A percentile compares a stretch with the other conserved stretches of the same genome.
Conservation (phyloP, 352 stramenopile species). For the Phytophthora litchii region DNA sequence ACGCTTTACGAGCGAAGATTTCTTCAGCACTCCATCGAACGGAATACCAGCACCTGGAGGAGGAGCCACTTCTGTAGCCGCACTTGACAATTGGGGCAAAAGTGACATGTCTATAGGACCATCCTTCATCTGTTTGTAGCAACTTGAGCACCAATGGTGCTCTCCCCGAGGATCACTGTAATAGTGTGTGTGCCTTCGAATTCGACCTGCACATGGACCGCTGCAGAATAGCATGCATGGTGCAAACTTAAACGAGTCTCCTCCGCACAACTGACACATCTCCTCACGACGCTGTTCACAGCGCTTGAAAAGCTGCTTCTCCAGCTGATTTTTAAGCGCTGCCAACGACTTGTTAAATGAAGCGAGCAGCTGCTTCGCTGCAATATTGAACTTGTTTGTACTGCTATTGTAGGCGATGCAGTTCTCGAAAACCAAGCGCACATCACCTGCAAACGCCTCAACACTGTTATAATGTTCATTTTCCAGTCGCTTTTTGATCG, state of each 20-base stretch:
- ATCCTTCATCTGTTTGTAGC: constrained; percentile 91
- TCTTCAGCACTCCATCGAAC: constrained; percentile 88
- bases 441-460: constrained; percentile 84
- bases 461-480: constrained; percentile 94
- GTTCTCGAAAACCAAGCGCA: constrained; percentile 91
- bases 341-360: constrained; percentile 78
- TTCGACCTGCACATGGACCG: constrained; percentile 80
- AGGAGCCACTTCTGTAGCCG: constrained; percentile 50
- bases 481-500: constrained; percentile 97
- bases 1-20: constrained; percentile 95
- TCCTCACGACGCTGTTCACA: constrained; percentile 85
- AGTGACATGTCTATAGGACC: constrained; percentile 92
- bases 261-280: constrained; percentile 89
- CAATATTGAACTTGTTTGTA: constrained; percentile 90
- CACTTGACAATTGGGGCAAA: constrained; percentile 73
- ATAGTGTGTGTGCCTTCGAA: constrained; percentile 88
- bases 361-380: constrained; percentile 78
- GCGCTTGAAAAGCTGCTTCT: constrained; percentile 87
- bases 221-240: constrained; percentile 91
- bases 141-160: constrained; percentile 89
- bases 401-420: constrained; percentile 91
- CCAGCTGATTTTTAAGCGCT: constrained; percentile 73
- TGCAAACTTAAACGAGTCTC: constrained; percentile 91
- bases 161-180: constrained; percentile 85
- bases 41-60: constrained; percentile 31